Base-by-base conservation (phyloP, 2,329 filamentous ascomycete species). In the Neonectria ditissima region DNA sequence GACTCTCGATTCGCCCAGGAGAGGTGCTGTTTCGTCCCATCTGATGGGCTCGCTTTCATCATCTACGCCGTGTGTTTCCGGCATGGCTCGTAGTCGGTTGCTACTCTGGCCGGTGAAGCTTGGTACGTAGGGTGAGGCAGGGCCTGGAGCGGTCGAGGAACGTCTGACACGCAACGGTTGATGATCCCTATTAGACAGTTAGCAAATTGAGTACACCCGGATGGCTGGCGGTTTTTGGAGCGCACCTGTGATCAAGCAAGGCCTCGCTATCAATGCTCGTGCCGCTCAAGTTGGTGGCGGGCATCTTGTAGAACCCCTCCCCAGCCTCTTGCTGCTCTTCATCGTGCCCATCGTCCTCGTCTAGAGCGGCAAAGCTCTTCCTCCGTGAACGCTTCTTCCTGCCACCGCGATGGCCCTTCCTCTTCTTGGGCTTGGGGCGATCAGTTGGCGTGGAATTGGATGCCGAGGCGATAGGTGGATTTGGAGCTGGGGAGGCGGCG, bases 231-330 rank as follows among this genome's bases (percentile, higher is more conserved):
- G 34, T 20, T 20, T 13, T 44, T 9, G 43, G 11, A 51, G 67
- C 80, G 65, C 80, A 92, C 89, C 93, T 88, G 78, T 98, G 95
- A 79, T 98, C 95, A 18, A 98, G 82, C 69, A 98, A 81, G 8
- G 88, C 90, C 75, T 97, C 91, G 77, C 94, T 97, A 70, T 97
- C 95, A 67, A 98, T 82, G 77, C 95, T 98, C 1, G 92, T 94
- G 72, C 86, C 90, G 80, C 95, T 98, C 67, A 90, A 75, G 75
- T 92, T 93, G 47, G 81, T 79, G 8, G 82, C 75, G 55, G 81
- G 78, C 62, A 84, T 75, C 69, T 81, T 77, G 74, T 87, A 87
- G 75, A 88, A 84, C 48, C 78, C 80, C 63, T 81, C 76, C 61
- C 78, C 69, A 14, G 76, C 66, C 34, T 75, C 72, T 22, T 74